Base-by-base conservation (phyloP, 2,329 filamentous ascomycete genomes). In the Verticillium klebahnii region DNA sequence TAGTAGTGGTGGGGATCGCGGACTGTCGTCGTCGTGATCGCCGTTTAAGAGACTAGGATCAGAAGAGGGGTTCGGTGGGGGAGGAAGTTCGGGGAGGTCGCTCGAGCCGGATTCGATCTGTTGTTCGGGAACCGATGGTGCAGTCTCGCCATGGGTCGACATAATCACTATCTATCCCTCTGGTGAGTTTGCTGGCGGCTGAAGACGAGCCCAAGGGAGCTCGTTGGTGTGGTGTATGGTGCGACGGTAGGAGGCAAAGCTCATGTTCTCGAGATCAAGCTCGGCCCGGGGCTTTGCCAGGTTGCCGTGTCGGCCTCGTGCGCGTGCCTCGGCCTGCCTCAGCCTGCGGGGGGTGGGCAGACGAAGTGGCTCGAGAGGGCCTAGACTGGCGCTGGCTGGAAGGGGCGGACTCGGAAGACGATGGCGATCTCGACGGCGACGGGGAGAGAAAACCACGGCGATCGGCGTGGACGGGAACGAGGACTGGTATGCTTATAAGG, bases 21-120 rank as follows among this genome's bases (percentile, higher is more conserved):
- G 67, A 50, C 68, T 69, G 32, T 69, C 64, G 61, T 67, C 61
- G 52, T 60, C 64, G 69, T 59, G 56, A 39, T 66, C 62, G 64
- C 65, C 62, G 15, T 45, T 58, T 25, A 56, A 17, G 65, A 78
- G 67, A 61, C 71, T 64, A 63, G 73, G 70, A 68, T 80, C 73
- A 65, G 75, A 72, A 5, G 77, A 71, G 11, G 77, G 77, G n/a
- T 75, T 71, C 50, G 79, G 78, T n/a, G 77, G 73, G 25, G 78
- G 77, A 12, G 80, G 80, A 8, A 74, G 70, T 23, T 73, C 71
- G 64, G 67, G 70, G 14, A 69, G 70, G 56, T 74, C 71, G 58
- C 61, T 62, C 59, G 56, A 57, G 25, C 55, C 57, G 5, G 59
- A 66, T 6, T 60, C 57, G 52, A 40, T 37, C 4, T 54, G 60